phyloP scores from a whole-genome alignment of 192 early-diverging fungal genomes.

The Phycomyces blakesleeanus region DNA sequence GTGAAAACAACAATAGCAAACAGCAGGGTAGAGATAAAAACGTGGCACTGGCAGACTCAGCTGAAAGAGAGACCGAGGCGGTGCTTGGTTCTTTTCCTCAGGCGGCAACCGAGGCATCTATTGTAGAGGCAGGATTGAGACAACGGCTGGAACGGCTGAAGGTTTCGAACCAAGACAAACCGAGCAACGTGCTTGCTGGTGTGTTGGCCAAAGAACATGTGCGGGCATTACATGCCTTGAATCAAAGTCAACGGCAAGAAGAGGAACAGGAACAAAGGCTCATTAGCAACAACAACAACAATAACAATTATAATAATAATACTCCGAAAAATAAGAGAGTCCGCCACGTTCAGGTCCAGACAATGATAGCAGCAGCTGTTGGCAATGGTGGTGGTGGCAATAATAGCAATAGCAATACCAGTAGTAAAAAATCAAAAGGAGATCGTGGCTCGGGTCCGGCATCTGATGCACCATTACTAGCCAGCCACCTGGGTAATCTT shows the following conservation, averaged over 20 bases:
- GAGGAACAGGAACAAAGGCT: too few species aligned
- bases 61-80: constrained; percentile 15
- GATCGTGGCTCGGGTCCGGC: neutral
- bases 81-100: neutral
- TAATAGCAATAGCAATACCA: too few species aligned
- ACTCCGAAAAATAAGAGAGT: neutral
- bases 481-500: neutral
- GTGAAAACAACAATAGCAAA: too few species aligned
- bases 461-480: neutral
- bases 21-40: too few species aligned
- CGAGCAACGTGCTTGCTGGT: constrained; percentile 16
- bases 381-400: too few species aligned
- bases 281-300: too few species aligned
- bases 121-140: constrained; percentile 26
- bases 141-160: constrained; percentile 23
- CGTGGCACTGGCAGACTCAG: constrained; percentile 5
- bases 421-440: too few species aligned
- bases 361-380: too few species aligned
- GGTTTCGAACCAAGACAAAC: constrained; percentile 3
- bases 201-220: constrained; percentile 27
- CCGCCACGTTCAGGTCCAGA: constrained; percentile 34
- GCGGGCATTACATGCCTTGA: constrained; percentile 19
- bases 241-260: constrained; percentile 4
- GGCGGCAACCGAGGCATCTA: neutral
- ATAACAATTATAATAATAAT: too few species aligned